A percentile compares a stretch with the other conserved stretches of the same genome.
These are phyloP conservation scores for Russula griseocarnosa DNA, from an alignment of 768 basidiomycete species.

Conservation along the genomic window DNA sequence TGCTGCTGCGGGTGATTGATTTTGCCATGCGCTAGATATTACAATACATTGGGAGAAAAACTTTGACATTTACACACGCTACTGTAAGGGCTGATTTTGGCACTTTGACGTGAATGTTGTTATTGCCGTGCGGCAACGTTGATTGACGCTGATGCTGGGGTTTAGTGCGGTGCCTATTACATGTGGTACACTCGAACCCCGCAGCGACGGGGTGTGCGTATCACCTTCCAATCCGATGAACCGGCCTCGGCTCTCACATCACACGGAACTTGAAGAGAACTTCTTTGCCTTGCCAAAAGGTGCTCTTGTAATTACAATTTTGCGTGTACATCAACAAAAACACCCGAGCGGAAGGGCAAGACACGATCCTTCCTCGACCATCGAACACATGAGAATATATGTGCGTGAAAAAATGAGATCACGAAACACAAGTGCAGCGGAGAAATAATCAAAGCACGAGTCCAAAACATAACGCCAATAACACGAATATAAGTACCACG, in stretches of 20 bases:
- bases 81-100: not conserved
- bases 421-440: conserved; percentile 21
- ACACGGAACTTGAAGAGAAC: not conserved
- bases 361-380: conserved; percentile 21
- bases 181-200: not conserved
- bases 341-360: not conserved
- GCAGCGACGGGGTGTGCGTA: too few species aligned
- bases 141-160: not conserved
- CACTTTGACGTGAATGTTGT: not conserved
- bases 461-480: conserved; percentile 19
- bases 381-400: not conserved
- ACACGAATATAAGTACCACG: conserved; percentile 17
- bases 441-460: conserved; percentile 13
- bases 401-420: conserved; percentile 16
- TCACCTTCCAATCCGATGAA: not conserved
- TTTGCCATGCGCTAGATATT: too few species aligned
- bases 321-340: not conserved
- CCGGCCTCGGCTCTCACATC: not conserved
- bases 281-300: not conserved
- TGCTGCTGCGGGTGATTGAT: too few species aligned
- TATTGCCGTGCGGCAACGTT: not conserved
- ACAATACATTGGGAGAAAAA: too few species aligned
- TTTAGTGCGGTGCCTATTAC: not conserved
- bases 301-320: not conserved
- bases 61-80: too few species aligned